Evolutionary conservation across 176 grass and related monocot species (phyloP), one percentile per base, ranked within the genome.

Genomic region (Saccharum officinarum): DNA sequence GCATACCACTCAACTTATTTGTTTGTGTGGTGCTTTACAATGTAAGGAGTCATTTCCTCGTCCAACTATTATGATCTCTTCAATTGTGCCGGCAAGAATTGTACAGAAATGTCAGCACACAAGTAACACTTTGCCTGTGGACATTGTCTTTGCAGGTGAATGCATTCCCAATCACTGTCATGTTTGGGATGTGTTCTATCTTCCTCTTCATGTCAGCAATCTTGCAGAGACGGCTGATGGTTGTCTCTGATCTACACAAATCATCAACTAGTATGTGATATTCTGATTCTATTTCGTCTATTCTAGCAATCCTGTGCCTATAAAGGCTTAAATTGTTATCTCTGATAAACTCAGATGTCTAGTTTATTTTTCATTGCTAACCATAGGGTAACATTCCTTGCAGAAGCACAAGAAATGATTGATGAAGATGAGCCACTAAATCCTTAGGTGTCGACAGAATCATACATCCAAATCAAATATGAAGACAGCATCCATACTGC

Each of bases 161-260:
- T 42, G 97, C 91, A 16, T 95, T 98, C 74, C 91, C 93, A 1
- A 95, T 98, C 54, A 98, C 93, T 7, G 62, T 95, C 76, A 98
- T 98, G 97, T 98, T 98, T 39, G 93, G 97, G 38, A 95, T 98
- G 97, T 95, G 93, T 69, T 98, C 93, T 10, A 98, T 98, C 72
- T 95, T 98, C 87, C 93, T 98, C 79, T 98, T 98, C 40, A 91
- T 98, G 88, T 91, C 91, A 52, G 87, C 93, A 20, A 88, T 95
- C 84, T 84, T 98, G 89, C 97, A 98, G 90, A 98, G 93, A 84
- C 87, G 93, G 83, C 88, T 98, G 40, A 95, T 95, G 96, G 73
- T 91, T 54, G 88, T 95, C 26, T 77, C 91, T 25, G 96, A 98
- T 37, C 91, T 89, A 17, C 91, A 95, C 69, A 99, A 86, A 81